A percentile compares a stretch with the other conserved stretches of the same genome.
Evolutionary conservation across 495 filamentous ascomycete species (phyloP).

Genomic region (Aspergillus incahuasiensis): DNA sequence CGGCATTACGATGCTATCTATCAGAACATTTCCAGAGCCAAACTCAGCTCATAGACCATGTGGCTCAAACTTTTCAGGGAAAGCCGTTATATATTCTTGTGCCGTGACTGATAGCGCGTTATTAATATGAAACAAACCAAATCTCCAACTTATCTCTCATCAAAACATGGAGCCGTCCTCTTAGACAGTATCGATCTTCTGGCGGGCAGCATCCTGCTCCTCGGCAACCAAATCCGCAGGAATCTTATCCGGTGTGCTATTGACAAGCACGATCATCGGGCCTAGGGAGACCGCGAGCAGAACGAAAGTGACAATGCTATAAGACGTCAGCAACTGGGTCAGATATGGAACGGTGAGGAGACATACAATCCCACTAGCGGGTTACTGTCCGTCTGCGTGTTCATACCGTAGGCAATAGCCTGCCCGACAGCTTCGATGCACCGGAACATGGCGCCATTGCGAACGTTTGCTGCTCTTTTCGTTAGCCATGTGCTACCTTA

Average conservation of each 20-base stretch:
- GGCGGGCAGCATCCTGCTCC: conserved; percentile 19
- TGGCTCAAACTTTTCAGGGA: no score
- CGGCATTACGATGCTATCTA: no score
- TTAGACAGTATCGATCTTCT: neutral
- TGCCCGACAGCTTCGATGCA: conserved; percentile 30
- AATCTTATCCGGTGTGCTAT: conserved; percentile 27
- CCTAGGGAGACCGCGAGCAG: conserved; percentile 20
- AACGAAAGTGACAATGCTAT: conserved; percentile 24
- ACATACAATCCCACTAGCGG: conserved; percentile 28
- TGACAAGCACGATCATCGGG: conserved; percentile 28
- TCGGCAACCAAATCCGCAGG: conserved; percentile 29
- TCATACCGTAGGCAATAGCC: conserved; percentile 29
- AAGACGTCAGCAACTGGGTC: neutral
- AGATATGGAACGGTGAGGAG: neutral
- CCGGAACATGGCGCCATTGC: conserved; percentile 28
- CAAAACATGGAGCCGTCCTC: no score
- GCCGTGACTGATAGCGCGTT: neutral
- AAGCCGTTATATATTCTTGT: neutral
- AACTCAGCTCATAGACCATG: no score
- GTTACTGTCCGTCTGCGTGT: conserved; percentile 26
- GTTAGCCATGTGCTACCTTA: neutral
- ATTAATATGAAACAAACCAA: neutral
- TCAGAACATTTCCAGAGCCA: no score
- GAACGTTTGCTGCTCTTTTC: conserved; percentile 22
- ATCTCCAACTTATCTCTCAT: no score